phyloP scores from a whole-genome alignment of 352 stramenopile species.

The Globisporangium polare region DNA sequence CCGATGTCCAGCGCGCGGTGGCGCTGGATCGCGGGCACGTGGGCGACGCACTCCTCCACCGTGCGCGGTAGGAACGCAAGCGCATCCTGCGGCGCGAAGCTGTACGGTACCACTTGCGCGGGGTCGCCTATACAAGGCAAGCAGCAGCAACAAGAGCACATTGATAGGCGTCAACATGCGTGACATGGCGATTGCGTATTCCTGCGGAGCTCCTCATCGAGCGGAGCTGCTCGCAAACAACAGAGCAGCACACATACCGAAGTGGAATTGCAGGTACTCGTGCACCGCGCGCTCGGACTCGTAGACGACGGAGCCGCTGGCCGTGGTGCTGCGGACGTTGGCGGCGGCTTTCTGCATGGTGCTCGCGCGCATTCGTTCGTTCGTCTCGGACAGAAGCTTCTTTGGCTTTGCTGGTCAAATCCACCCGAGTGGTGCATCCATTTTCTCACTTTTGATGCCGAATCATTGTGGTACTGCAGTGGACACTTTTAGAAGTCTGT shows the following conservation, averaged over 20 bases:
- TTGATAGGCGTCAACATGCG: background rate
- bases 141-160: background rate
- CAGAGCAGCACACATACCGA: constrained; percentile 36
- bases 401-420: background rate
- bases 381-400: background rate
- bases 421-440: too few species aligned
- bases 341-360: constrained; percentile 18
- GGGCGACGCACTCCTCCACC: constrained; percentile 59
- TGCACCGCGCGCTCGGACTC: constrained; percentile 84
- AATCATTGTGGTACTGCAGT: background rate
- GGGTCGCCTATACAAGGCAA: constrained; percentile 40
- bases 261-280: constrained; percentile 92
- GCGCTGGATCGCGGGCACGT: constrained; percentile 47
- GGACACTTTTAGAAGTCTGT: background rate
- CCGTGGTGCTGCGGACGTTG: constrained; percentile 76
- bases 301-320: constrained; percentile 85
- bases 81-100: constrained; percentile 72
- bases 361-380: constrained; percentile 16
- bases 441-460: background rate
- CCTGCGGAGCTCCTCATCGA: background rate
- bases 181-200: background rate
- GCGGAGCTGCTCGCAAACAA: background rate
- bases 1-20: constrained; percentile 92
- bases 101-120: constrained; percentile 61
- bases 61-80: constrained; percentile 86